Percentiles rank a stretch among this genome's conserved stretches.
phyloP scores from a whole-genome alignment of 805 yeast species.

The Cyberlindnera nakhonratchasimensis region DNA sequence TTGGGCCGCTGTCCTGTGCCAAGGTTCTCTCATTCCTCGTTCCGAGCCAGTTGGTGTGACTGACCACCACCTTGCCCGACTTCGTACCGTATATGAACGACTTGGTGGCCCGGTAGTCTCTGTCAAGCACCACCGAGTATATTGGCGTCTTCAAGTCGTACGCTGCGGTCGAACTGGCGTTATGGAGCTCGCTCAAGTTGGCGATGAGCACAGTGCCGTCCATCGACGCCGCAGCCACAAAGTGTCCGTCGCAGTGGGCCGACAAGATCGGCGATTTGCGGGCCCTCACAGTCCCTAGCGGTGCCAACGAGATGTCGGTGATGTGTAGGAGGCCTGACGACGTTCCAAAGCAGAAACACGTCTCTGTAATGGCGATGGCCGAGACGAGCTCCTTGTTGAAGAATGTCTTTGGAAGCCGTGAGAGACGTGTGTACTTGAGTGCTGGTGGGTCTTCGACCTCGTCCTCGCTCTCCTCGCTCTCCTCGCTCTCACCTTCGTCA shows the following conservation, averaged over 20 bases:
- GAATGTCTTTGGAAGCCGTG: slow-evolving; percentile 64
- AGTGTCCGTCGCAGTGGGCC: slow-evolving; percentile 65
- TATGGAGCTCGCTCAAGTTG: slow-evolving; percentile 37
- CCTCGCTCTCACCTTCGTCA: slow-evolving; percentile 12
- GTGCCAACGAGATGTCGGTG: slow-evolving; percentile 52
- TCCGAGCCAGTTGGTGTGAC: slow-evolving; percentile 85
- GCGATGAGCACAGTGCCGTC: slow-evolving; percentile 92
- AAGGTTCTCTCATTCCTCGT: slow-evolving; percentile 66
- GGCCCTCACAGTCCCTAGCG: slow-evolving; percentile 72
- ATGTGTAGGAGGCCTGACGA: slow-evolving; percentile 82
- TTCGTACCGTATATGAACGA: slow-evolving; percentile 86
- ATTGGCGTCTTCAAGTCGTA: slow-evolving; percentile 85
- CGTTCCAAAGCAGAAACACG: slow-evolving; percentile 75
- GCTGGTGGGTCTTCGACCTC: slow-evolving; percentile 64
- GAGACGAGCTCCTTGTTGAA: slow-evolving; percentile 79
- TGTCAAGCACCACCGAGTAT: slow-evolving; percentile 80
- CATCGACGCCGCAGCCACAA: slow-evolving; percentile 84
- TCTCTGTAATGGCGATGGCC: slow-evolving; percentile 55
- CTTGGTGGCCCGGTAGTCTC: slow-evolving; percentile 56
- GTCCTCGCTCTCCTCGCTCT: slow-evolving; percentile 13
- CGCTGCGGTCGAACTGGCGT: slow-evolving; percentile 35
- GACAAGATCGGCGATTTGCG: slow-evolving; percentile 78
- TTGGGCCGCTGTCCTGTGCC: slow-evolving; percentile 56
- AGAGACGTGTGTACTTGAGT: slow-evolving; percentile 69
- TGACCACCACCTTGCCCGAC: slow-evolving; percentile 73